phyloP scores from a whole-genome alignment of 345 rosid genomes.

The Eucalyptus brandiana region DNA sequence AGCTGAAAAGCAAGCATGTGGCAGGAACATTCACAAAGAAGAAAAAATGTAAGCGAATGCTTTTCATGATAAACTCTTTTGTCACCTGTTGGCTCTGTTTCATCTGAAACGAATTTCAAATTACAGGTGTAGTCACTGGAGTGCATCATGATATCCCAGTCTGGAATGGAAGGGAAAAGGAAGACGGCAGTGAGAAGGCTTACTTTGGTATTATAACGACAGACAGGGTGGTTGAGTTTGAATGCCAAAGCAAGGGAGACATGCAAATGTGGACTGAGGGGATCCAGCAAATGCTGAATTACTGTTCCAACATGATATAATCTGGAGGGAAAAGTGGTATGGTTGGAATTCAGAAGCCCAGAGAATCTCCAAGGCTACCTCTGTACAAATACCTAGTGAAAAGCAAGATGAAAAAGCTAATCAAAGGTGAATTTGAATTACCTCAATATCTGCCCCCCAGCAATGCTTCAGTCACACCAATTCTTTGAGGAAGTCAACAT shows the following conservation, averaged over 20 bases:
- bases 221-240: constrained; percentile 74
- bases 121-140: constrained; percentile 55
- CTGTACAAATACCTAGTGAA: background rate
- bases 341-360: background rate
- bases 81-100: background rate
- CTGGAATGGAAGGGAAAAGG: constrained; percentile 47
- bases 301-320: constrained; percentile 13
- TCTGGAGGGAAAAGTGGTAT: background rate
- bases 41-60: constrained; percentile 61
- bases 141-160: constrained; percentile 45
- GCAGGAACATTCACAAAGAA: constrained; percentile 86
- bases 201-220: constrained; percentile 68
- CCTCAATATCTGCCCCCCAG: background rate
- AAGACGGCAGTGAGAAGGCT: constrained; percentile 27
- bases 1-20: constrained; percentile 83
- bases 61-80: background rate
- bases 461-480: constrained; percentile 33
- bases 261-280: constrained; percentile 80
- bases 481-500: constrained; percentile 75
- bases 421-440: background rate
- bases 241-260: constrained; percentile 52
- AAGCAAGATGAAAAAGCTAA: background rate
- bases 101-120: background rate
- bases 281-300: constrained; percentile 54
- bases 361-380: background rate